Evolutionary conservation across 805 yeast species (phyloP), one percentile per base, ranked within the genome.

Genomic region (Nakazawaea pomicola): DNA sequence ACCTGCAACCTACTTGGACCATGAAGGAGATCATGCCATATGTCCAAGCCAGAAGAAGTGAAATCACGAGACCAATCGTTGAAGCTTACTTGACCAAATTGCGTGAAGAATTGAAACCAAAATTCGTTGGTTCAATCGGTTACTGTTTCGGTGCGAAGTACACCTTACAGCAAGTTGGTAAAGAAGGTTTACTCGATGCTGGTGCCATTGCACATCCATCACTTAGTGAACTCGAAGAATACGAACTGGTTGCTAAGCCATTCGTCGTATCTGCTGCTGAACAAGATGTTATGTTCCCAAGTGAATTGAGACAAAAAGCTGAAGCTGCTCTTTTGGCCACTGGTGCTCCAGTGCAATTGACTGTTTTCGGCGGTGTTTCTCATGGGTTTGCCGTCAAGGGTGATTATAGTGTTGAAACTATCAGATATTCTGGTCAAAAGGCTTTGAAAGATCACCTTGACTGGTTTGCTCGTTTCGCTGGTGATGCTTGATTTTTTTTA

Each of bases 181-280:
- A 53, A 20, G 68, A 59, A 31, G 58, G 60, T 8, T 33, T 49
- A 6, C 40, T 60, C 27, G 74, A 75, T 46, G 83, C 70, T 14
- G 87, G 75, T 52, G 95, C 91, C 12, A 61, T 76, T 47, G 93
- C 93, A 7, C 97, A 90, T 61, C 96, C 97, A 5, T 82, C 95
- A 2, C 72, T 82, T 46, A 80, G 85, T 12, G 46, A 69, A 10
- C 69, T 71, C 25, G 89, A 78, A 29, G 95, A 84, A 54, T 69
- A 87, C 36, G 74, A 68, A 39, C 72, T 65, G 1, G 58, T 90
- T 50, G 38, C 52, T 1, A 64, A 61, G 46, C 95, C 95, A 16
- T 33, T 90, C 21, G 49, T 80, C 47, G 79, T 89, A 49, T 69
- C 85, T 16, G 85, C 85, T 41, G 95, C 95, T 36, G 87, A 85